A percentile compares a stretch with the other conserved stretches of the same genome.
These are phyloP conservation scores for Colletotrichum lentis DNA, from an alignment of 2,329 filamentous ascomycete genomes.

Conservation along the genomic window DNA sequence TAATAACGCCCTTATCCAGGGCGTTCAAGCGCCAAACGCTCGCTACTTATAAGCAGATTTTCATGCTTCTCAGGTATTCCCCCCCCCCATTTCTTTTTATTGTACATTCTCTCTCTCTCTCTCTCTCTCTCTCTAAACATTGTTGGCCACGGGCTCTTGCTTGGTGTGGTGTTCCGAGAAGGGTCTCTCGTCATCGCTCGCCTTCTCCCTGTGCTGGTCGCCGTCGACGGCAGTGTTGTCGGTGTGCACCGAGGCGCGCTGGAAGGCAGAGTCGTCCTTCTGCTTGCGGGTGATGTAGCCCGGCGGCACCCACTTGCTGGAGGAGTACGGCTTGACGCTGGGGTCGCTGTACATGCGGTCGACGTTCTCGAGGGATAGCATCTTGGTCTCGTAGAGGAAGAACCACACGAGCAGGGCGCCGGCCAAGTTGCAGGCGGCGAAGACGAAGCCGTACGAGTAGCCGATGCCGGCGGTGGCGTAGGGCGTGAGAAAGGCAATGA, in stretches of 20 bases:
- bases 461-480: constrained; percentile 69
- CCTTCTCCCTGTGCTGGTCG: constrained; percentile 22
- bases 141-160: constrained; percentile 9
- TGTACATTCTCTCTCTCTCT: too few relatives aligned
- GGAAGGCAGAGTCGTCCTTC: constrained; percentile 43
- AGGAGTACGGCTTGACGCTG: constrained; percentile 68
- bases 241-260: constrained; percentile 15
- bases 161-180: constrained; percentile 28
- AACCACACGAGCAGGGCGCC: constrained; percentile 71
- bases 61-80: not conserved
- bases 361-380: constrained; percentile 74
- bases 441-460: constrained; percentile 72
- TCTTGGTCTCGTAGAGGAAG: constrained; percentile 72
- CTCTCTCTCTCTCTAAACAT: not conserved
- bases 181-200: constrained; percentile 24
- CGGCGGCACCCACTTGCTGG: constrained; percentile 60
- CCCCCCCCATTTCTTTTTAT: not conserved
- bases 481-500: constrained; percentile 73
- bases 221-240: constrained; percentile 15
- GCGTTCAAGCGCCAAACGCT: not conserved
- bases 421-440: constrained; percentile 67
- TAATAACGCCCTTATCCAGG: not conserved
- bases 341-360: constrained; percentile 73
- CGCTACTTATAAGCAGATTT: not conserved
- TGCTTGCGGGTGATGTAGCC: constrained; percentile 54